Base-by-base conservation (phyloP, 225 moss, liverwort and hornwort species). In the Climacium dendroides region DNA sequence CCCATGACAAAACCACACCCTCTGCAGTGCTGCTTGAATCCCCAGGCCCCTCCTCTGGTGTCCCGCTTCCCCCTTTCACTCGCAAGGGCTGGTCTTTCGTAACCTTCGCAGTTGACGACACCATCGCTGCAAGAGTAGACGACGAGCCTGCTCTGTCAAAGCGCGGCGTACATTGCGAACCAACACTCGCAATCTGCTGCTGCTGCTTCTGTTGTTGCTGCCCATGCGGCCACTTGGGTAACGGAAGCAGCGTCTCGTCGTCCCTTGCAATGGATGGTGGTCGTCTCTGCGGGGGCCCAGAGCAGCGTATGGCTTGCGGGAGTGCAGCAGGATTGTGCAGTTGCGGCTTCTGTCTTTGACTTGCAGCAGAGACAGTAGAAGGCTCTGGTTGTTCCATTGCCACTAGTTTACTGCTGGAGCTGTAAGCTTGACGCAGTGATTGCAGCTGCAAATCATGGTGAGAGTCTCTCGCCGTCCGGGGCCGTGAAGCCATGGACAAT, bases 1-100 rank as follows among this genome's bases (percentile, higher is more conserved):
- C 94, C 97, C 97, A 97, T 29, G 97, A 97, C 69, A 97, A 88
- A 79, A 97, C 95, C 43, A 96, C 91, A 20, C 93, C 93, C 67
- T 90, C 90, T 47, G 28, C 54, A 30, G 66, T 35, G 80, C 37
- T 80, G 80, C 80, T 86, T 50, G 84, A 47, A 60, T 87, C 89
- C 63, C 43, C 82, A 58, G 48, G 64, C 17, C 11, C 81, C 71
- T 85, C 84, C 67, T 84, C 78, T 63, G 13, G 32, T 35, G 82
- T 73, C 62, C 85, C 78, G 80, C 91, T 87, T 59, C 89, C 90
- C 48, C 91, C 91, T 90, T 62, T 88, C 39, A 91, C 74, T 37
- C 88, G 88, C 86, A 86, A 60, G 30, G 83, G 88, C 45, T 20
- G 76, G 60, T 85, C 83, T 17, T 34, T 85, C 67, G 53, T 89